Conservation (phyloP, 805 yeast species). For the Lachancea thermotolerans region DNA sequence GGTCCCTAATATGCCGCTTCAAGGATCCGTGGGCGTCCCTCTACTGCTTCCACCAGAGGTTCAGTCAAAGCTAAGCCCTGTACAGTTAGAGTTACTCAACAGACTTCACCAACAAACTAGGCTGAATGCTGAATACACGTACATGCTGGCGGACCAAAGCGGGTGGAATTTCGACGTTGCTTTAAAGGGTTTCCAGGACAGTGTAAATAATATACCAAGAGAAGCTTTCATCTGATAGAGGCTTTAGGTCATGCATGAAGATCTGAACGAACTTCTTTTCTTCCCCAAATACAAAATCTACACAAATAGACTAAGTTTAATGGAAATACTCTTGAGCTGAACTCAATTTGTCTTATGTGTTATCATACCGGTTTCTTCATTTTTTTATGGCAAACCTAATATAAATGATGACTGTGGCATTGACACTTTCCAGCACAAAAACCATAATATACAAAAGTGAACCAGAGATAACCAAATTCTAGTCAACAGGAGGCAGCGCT, state of each 20-base stretch:
- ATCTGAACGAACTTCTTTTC: neutral
- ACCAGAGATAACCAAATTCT: too few relatives aligned
- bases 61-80: conserved; percentile 39
- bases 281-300: neutral
- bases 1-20: conserved; percentile 27
- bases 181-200: conserved; percentile 59
- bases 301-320: neutral
- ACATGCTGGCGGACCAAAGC: conserved; percentile 82
- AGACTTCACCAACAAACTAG: conserved; percentile 67
- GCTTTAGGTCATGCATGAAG: conserved; percentile 6
- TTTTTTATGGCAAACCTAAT: too few relatives aligned
- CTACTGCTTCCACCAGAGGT: conserved; percentile 46
- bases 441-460: too few relatives aligned
- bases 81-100: conserved; percentile 58
- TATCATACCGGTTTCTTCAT: too few relatives aligned
- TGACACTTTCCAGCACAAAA: too few relatives aligned
- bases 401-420: too few relatives aligned
- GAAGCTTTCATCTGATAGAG: conserved; percentile 39
- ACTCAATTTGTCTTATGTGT: too few relatives aligned
- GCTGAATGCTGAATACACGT: conserved; percentile 69
- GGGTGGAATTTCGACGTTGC: conserved; percentile 74
- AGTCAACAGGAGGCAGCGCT: too few relatives aligned
- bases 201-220: conserved; percentile 53
- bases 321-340: neutral
- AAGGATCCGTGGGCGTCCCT: conserved; percentile 12